Conservation (phyloP, 2,329 filamentous ascomycete species). For the Sarocladiaceae sp. region DNA sequence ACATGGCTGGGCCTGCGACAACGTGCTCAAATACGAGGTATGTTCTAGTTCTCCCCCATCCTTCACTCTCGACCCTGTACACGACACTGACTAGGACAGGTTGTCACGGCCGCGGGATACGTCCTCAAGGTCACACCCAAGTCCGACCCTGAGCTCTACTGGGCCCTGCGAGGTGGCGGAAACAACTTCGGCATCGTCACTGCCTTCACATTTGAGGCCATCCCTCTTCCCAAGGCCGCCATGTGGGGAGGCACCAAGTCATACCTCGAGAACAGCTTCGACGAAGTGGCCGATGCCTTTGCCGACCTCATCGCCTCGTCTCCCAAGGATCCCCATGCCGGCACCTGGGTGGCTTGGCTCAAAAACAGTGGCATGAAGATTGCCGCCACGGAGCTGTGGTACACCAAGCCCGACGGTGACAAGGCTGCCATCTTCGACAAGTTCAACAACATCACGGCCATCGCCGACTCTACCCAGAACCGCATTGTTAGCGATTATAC, state of each 20-base stretch:
- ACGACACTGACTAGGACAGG: no score
- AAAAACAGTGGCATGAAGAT: constrained; percentile 12
- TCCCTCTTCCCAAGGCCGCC: constrained; percentile 21
- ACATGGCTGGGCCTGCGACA: constrained; percentile 43
- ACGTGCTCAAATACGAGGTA: constrained; percentile 37
- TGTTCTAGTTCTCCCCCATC: constrained; percentile 38
- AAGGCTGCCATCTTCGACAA: constrained; percentile 16
- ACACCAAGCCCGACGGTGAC: constrained; percentile 10
- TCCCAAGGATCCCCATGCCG: not conserved
- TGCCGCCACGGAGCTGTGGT: constrained; percentile 14
- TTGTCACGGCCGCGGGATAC: no score
- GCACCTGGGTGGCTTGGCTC: no score
- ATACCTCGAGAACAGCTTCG: constrained; percentile 14
- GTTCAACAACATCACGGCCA: constrained; percentile 17
- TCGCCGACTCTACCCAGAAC: constrained; percentile 19
- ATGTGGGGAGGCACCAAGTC: constrained; percentile 21
- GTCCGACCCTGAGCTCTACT: constrained; percentile 34
- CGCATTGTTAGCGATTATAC: constrained; percentile 18
- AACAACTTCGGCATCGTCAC: constrained; percentile 35
- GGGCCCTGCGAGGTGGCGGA: constrained; percentile 36
- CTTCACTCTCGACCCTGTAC: no score
- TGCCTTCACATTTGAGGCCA: constrained; percentile 21
- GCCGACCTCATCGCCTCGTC: constrained; percentile 16
- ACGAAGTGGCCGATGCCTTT: constrained; percentile 16
- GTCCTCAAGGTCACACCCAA: constrained; percentile 33